Percentiles rank a stretch among this genome's conserved stretches.
Conservation (phyloP, 805 yeast species). For the Lipomyces kockii region DNA sequence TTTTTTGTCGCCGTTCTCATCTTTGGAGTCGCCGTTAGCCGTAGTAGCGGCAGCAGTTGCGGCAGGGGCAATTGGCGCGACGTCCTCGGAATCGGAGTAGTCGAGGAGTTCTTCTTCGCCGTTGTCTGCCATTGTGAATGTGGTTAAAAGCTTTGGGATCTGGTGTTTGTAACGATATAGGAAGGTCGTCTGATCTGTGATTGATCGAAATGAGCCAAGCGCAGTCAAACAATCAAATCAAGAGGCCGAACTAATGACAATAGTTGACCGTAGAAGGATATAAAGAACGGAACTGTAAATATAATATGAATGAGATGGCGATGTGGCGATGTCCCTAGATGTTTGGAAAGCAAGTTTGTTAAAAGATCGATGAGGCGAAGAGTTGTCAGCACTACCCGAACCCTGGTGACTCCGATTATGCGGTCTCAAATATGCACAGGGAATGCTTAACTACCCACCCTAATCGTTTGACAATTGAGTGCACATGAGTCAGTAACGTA, state of each 20-base stretch:
- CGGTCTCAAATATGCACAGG: background rate
- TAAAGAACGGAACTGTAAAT: background rate
- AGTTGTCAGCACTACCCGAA: background rate
- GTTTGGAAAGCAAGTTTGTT: background rate
- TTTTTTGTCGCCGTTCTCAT: conserved; percentile 69
- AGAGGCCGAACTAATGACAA: background rate
- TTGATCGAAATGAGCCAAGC: background rate
- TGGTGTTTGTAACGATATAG: background rate
- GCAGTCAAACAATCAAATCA: background rate
- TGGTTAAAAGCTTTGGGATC: background rate
- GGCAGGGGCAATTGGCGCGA: conserved; percentile 63
- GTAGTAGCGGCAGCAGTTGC: conserved; percentile 41
- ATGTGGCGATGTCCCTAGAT: background rate
- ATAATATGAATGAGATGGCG: background rate
- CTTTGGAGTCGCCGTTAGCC: conserved; percentile 43
- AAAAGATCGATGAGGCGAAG: background rate
- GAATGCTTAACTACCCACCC: background rate
- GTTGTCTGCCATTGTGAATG: conserved; percentile 55
- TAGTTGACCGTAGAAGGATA: background rate
- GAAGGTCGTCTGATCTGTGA: background rate
- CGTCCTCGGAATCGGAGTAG: conserved; percentile 98
- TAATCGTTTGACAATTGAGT: no score
- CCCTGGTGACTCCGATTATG: background rate
- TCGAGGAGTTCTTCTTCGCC: conserved; percentile 99
- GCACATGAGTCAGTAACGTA: background rate